A percentile compares a stretch with the other conserved stretches of the same genome.
Conservation (phyloP, 2,329 filamentous ascomycete species). For the Hortaea sp. region DNA sequence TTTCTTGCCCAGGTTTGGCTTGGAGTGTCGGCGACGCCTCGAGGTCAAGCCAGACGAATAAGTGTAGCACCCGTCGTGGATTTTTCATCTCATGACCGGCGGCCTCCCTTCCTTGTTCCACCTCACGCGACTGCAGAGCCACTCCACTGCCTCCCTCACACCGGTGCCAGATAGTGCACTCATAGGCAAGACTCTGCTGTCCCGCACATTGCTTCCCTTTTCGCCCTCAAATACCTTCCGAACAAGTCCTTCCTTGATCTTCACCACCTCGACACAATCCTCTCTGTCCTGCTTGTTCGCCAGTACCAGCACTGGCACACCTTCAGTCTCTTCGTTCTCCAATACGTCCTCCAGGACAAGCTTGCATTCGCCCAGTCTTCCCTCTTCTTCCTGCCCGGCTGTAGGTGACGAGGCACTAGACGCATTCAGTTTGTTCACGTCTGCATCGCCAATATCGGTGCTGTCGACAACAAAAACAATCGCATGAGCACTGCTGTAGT, state of each 20-base stretch:
- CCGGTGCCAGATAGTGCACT: constrained; percentile 78
- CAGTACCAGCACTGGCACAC: constrained; percentile 81
- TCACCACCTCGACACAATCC: constrained; percentile 92
- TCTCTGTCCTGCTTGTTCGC: constrained; percentile 98
- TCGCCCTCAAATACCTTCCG: constrained; percentile 93
- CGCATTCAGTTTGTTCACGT: constrained; percentile 44
- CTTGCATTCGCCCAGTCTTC: constrained; percentile 76
- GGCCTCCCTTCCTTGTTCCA: constrained; percentile 94
- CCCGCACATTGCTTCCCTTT: constrained; percentile 73
- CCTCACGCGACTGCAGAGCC: constrained; percentile 81
- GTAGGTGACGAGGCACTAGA: background rate
- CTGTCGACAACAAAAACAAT: constrained; percentile 98
- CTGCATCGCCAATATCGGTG: constrained; percentile 80
- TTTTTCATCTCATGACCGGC: constrained; percentile 73
- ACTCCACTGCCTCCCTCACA: constrained; percentile 92
- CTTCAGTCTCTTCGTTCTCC: constrained; percentile 75
- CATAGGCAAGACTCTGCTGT: constrained; percentile 82
- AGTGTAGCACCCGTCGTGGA: too few relatives aligned
- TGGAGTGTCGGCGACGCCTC: too few relatives aligned
- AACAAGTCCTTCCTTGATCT: constrained; percentile 93
- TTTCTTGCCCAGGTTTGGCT: too few relatives aligned
- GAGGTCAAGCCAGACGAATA: too few relatives aligned
- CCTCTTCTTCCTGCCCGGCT: constrained; percentile 22
- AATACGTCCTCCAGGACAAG: constrained; percentile 84
- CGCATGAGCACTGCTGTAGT: constrained; percentile 87